Base-by-base conservation (phyloP, 495 filamentous ascomycete genomes). In the Rhypophila decipiens region DNA sequence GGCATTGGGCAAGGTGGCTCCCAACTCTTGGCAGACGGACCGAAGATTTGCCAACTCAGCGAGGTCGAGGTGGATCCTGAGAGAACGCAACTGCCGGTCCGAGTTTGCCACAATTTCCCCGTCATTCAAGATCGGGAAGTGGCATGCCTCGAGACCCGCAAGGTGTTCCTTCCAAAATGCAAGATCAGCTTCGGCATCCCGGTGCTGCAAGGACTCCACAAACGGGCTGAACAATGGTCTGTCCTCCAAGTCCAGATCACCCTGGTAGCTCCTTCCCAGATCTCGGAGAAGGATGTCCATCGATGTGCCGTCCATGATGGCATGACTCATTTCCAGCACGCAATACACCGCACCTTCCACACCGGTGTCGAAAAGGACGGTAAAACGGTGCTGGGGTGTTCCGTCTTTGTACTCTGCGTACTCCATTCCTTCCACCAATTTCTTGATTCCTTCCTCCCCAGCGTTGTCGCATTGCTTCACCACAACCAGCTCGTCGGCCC, bases 301-400 rank as follows among this genome's bases (percentile, higher is more conserved):
- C 2, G 73, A 79, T 72, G 77, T 82, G 19, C 79, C 80, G 49
- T 86, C 82, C 56, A 83, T 85, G 12, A 85, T 57, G 2, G 77
- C 74, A 52, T 86, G 82, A 52, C 71, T 83, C 19, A 83, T 60
- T 39, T 85, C 79, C 19, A 83, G 51, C 47, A 77, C 77, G 24
- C 73, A 53, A 0, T 72, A 51, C 0, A 78, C 64, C 1, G 39
- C n/a, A 7, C 10, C n/a, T 11, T 29, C 20, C 17, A 60, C 56
- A 0, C 66, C 68, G 21, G 27, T 31, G 47, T 48, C 38, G 57
- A 66, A 47, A 67, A 76, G 24, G 73, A 61, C 0, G 68, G 70
- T 36, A 75, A 60, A 23, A 15, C 51, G 42, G 40, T 79, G 77
- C 49, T 81, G 78, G 0, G 70, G 70, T 11, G 70, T 52, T 61